Evolutionary conservation across 192 early-diverging fungal species (phyloP), one percentile per base, ranked within the genome.

Genomic region (Blastocladiella britannica): DNA sequence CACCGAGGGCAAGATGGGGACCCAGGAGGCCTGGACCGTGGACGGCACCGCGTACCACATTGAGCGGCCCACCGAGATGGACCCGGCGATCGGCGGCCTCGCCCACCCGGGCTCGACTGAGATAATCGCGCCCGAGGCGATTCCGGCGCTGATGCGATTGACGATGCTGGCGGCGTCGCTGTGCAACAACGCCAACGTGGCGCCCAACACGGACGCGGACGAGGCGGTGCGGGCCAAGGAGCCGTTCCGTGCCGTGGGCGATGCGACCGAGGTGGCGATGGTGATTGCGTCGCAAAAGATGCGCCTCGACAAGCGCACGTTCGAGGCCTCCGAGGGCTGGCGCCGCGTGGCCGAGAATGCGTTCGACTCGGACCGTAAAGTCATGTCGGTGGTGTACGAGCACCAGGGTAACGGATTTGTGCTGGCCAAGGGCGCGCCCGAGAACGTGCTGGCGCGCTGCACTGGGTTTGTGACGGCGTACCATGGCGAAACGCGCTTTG

Each of bases 1-100:
- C n/a, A 97, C 93, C 5, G 88, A 95, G 71, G 91, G 92, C 53
- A 92, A 93, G 61, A 97, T 97, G 93, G 88, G 88, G 18, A 80
- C 89, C 5, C 68, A 81, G 31, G 74, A 83, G 64, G 72, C 93
- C 27, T 93, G 89, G 88, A 80, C 86, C 7, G 79, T 80, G 4
- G 70, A 75, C 26, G 82, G 83, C 57, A 75, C 80, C 26, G 71
- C 75, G 43, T 89, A 84, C 62, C 71, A 72, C 20, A 70, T 90
- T 26, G 70, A 80, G 1, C 78, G 88, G 30, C 72, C 76, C 53
- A 75, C 73, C 4, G 82, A 80, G 4, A 79, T 83, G 24, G 67
- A 68, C 52, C 80, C 79, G 7, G 66, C 72, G 4, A 80, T 80
- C 28, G 73, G 78, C 0, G 65, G 73, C 1, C 66, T 67, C 30